Conservation (phyloP, 164 flowering plant genomes). For the Taxillus chinensis region DNA sequence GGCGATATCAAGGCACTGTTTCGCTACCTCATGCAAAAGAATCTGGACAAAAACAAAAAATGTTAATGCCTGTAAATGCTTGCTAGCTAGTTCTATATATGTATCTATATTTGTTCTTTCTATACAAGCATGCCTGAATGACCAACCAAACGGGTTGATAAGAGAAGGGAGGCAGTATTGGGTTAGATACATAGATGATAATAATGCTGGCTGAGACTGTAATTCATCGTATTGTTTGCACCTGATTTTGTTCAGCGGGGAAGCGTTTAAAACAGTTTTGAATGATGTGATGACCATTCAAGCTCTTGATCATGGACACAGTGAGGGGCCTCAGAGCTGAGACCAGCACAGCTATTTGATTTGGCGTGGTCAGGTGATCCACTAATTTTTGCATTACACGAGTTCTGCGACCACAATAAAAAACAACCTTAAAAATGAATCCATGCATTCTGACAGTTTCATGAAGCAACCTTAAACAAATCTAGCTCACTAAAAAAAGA, state of each 20-base stretch:
- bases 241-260: background rate
- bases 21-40: constrained; percentile 23
- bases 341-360: background rate
- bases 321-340: background rate
- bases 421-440: too few relatives aligned
- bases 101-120: too few relatives aligned
- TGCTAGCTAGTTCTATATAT: too few relatives aligned
- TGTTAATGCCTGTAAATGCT: too few relatives aligned
- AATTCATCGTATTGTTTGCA: background rate
- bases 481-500: too few relatives aligned
- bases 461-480: too few relatives aligned
- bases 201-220: too few relatives aligned
- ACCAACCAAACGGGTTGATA: too few relatives aligned
- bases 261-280: background rate
- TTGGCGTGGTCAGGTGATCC: background rate
- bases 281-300: background rate
- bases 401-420: background rate
- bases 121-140: too few relatives aligned
- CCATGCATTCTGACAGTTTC: too few relatives aligned
- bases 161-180: too few relatives aligned
- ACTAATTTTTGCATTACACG: background rate
- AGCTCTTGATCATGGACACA: background rate
- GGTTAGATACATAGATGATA: too few relatives aligned
- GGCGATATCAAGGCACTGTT: constrained; percentile 21
- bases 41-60: constrained; percentile 15